phyloP scores from a whole-genome alignment of 1,139 yeast genomes.

The Kazachstania sp. region DNA sequence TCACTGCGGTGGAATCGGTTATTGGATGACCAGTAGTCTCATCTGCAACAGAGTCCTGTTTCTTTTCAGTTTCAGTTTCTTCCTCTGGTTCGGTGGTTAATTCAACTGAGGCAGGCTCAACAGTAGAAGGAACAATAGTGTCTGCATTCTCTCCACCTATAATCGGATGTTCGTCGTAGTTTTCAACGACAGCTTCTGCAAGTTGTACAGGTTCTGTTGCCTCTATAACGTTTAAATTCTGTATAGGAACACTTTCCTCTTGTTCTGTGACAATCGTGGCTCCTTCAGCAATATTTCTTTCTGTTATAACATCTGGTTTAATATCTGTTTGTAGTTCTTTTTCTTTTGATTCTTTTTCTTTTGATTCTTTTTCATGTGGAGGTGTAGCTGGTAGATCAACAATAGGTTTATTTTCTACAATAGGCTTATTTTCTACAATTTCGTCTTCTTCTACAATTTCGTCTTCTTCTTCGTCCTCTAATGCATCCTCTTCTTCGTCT shows the following conservation, averaged over 20 bases:
- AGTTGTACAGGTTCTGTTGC: too few relatives aligned
- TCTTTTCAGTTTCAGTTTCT: neutral
- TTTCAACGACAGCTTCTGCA: too few relatives aligned
- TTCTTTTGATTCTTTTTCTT: too few relatives aligned
- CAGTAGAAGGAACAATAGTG: neutral
- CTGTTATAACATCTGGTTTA: too few relatives aligned
- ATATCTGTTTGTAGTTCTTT: neutral
- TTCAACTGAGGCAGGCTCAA: neutral
- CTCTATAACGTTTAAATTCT: neutral
- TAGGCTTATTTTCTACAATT: neutral
- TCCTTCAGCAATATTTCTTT: too few relatives aligned
- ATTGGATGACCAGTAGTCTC: neutral
- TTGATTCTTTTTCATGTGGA: too few relatives aligned
- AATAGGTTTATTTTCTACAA: neutral
- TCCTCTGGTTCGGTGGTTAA: neutral
- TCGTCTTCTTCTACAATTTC: neutral
- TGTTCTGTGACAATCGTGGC: neutral
- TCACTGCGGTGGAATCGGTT: neutral
- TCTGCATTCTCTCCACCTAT: neutral
- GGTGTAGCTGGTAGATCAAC: too few relatives aligned
- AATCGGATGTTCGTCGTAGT: too few relatives aligned
- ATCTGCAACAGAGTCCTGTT: neutral
- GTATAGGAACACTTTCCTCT: neutral
- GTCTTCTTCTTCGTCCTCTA: neutral
- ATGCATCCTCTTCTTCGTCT: constrained; percentile 4